phyloP scores from a whole-genome alignment of 2,329 filamentous ascomycete genomes.

The Verticillium tricorpus region DNA sequence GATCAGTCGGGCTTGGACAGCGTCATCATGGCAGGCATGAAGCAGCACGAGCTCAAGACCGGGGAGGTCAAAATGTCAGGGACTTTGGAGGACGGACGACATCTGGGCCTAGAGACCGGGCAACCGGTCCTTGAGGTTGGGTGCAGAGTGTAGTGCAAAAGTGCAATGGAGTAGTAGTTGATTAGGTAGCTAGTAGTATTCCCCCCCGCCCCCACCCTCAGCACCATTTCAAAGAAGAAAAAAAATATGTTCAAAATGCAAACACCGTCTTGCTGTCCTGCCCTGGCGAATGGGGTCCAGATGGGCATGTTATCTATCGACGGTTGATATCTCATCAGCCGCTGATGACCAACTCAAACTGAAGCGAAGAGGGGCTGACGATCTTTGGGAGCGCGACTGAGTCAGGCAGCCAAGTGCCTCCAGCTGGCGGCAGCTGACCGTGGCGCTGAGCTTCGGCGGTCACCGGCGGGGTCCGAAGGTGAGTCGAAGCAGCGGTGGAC shows the following conservation, averaged over 20 bases:
- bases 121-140: background rate
- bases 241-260: background rate
- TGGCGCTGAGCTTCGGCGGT: background rate
- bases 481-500: background rate
- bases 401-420: background rate
- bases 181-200: background rate
- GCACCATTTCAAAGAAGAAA: background rate
- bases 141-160: background rate
- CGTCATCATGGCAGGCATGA: background rate
- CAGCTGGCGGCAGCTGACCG: background rate
- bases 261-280: too few relatives aligned
- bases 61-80: background rate
- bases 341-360: background rate
- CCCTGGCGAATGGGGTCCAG: too few relatives aligned
- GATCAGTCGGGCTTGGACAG: background rate
- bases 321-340: too few relatives aligned
- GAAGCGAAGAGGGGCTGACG: background rate
- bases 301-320: too few relatives aligned
- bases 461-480: constrained; percentile 3
- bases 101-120: background rate
- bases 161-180: background rate
- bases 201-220: background rate
- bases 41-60: background rate
- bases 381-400: background rate
- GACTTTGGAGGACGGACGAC: background rate